Evolutionary conservation across 169 alveolate genomes (phyloP).

Genomic region (Eimeria brunetti): DNA sequence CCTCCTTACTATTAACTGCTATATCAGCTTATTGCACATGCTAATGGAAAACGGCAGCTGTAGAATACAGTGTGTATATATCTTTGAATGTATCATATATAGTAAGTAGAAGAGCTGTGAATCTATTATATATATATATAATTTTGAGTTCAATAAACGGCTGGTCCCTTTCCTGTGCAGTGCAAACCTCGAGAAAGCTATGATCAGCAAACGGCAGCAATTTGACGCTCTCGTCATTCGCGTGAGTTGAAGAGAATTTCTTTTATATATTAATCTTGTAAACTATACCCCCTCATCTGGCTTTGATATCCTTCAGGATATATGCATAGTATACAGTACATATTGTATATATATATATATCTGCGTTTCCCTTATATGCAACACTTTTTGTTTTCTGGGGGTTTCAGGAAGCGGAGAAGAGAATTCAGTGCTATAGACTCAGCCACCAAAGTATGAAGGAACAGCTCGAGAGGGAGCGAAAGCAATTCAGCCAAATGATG

Average conservation of each 20-base stretch:
- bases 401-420: slow-evolving; percentile 55
- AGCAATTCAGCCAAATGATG: slow-evolving; percentile 45
- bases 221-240: slow-evolving; percentile 59
- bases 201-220: slow-evolving; percentile 60
- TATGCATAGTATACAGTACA: no score
- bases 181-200: slow-evolving; percentile 60
- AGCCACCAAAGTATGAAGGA: slow-evolving; percentile 70
- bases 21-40: not conserved
- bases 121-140: no score
- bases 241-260: not conserved
- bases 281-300: not conserved
- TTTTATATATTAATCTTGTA: not conserved
- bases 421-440: slow-evolving; percentile 60
- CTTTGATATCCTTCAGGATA: not conserved
- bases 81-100: no score
- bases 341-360: no score
- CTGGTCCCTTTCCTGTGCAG: not conserved
- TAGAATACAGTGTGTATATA: no score
- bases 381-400: not conserved
- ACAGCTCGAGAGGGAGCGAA: slow-evolving; percentile 44
- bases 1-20: not conserved
- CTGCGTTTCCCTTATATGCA: no score
- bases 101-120: no score
- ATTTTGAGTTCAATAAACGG: not conserved
- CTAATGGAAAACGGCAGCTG: not conserved